Conservation (phyloP, 306 rosid species). For the Psophocarpus tetragonolobus region DNA sequence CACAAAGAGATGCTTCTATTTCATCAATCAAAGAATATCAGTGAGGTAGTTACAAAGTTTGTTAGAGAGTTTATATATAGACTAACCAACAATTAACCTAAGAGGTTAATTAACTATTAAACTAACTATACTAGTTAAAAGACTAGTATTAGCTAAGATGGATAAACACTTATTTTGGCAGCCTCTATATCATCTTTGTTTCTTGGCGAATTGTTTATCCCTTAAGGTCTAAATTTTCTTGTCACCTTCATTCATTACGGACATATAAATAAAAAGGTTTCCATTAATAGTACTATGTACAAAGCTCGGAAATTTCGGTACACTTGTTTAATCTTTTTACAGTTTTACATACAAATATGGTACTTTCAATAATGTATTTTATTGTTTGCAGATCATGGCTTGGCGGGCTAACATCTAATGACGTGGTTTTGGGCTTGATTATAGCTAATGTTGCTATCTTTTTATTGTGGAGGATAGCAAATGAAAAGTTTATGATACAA, state of each 20-base stretch:
- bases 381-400: conserved; percentile 61
- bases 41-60: no score
- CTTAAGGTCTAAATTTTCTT: neutral
- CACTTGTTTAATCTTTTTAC: neutral
- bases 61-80: no score
- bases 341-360: neutral
- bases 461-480: conserved; percentile 62
- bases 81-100: no score
- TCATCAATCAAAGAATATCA: no score
- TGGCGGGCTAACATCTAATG: conserved; percentile 43
- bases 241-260: neutral
- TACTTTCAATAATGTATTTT: conserved; percentile 33
- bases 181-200: neutral
- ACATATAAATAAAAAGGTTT: neutral
- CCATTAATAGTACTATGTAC: neutral
- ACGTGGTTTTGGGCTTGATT: conserved; percentile 68
- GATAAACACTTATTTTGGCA: neutral
- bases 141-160: no score
- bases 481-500: conserved; percentile 59
- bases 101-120: no score
- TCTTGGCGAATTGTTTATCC: neutral
- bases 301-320: neutral
- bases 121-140: no score
- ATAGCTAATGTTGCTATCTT: conserved; percentile 75
- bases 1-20: no score